Conservation (phyloP, 352 stramenopile species). For the Phytophthora agathidicida region DNA sequence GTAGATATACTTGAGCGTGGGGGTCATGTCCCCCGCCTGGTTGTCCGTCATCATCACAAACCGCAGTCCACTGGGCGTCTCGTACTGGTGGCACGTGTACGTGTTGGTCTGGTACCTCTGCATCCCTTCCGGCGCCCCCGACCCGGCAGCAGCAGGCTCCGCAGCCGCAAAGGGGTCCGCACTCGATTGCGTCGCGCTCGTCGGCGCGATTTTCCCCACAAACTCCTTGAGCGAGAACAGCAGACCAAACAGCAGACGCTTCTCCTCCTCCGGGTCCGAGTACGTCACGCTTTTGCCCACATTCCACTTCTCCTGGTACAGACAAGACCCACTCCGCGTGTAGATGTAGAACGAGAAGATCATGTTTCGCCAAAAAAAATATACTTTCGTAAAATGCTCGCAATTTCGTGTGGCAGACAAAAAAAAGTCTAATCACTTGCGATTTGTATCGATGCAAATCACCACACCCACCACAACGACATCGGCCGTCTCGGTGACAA, state of each 20-base stretch:
- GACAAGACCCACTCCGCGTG: constrained; percentile 85
- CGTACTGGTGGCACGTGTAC: constrained; percentile 93
- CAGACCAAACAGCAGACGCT: constrained; percentile 92
- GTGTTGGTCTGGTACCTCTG: constrained; percentile 87
- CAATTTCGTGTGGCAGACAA: constrained; percentile 3
- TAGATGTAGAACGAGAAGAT: constrained; percentile 95
- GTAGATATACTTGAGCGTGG: constrained; percentile 89
- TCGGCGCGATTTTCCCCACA: constrained; percentile 78
- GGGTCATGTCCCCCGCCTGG: constrained; percentile 79
- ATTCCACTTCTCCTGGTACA: constrained; percentile 93
- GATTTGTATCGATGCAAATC: constrained; percentile 14
- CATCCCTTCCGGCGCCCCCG: constrained; percentile 49
- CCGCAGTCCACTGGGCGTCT: constrained; percentile 87
- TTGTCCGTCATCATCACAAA: constrained; percentile 94
- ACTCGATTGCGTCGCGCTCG: constrained; percentile 19
- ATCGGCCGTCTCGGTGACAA: constrained; percentile 23
- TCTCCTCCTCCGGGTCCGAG: constrained; percentile 87
- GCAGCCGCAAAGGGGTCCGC: constrained; percentile 17
- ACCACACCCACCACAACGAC: constrained; percentile 24
- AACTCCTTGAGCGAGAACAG: constrained; percentile 94
- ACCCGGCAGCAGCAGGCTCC: constrained; percentile 19
- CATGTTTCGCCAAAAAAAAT: constrained; percentile 39
- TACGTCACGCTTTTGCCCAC: constrained; percentile 73
- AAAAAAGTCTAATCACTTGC: background rate
- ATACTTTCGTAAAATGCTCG: background rate